Base-by-base conservation (phyloP, 2,329 filamentous ascomycete genomes). In the Scleromitrula shiraiana region DNA sequence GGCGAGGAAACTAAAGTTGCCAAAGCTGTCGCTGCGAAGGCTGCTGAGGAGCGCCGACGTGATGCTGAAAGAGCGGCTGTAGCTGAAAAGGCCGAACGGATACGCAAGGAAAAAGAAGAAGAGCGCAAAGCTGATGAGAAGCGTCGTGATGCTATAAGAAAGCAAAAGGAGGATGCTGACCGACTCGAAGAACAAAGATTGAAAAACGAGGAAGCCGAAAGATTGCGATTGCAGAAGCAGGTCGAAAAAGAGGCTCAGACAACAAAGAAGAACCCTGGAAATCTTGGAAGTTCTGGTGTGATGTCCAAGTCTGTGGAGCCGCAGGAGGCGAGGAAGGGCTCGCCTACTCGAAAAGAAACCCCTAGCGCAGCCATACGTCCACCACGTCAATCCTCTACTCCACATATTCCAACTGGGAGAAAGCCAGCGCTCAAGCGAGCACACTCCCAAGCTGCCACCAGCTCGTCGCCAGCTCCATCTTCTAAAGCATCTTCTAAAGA, bases 341-440 rank as follows among this genome's bases (percentile, higher is more conserved):
- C 41, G 32, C 39, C 29, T n/a, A 42, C 39, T 6, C 53, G 44
- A 15, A 46, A 50, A 27, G 14, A 41, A 30, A 27, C 40, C 41
- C 29, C 49, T 17, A 41, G 48, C 5, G 49, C 55, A 15, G 44
- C 51, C 5, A 51, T 54, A 23, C 52, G 52, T 10, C 50, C 50
- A 26, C 40, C 40, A n/a, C n/a, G n/a, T 10, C 53, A 55, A 35
- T 60, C 59, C 4, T 54, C 57, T 2, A 62, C 60, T 10, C 48
- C 59, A 2, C 56, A 56, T 33, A 54, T 61, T 26, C 59, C 60
- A 14, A 49, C 24, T 22, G 54, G 56, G 9, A 53, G 54, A 26
- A 61, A 58, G 38, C 57, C 59, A 9, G 49, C 55, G 40, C 35
- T 60, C 5, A 61, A 57, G 20, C 41, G 17, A 32, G 49, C 41